A percentile compares a stretch with the other conserved stretches of the same genome.
phyloP scores from a whole-genome alignment of 2,329 filamentous ascomycete genomes.

The Ceratocystis huliohia region DNA sequence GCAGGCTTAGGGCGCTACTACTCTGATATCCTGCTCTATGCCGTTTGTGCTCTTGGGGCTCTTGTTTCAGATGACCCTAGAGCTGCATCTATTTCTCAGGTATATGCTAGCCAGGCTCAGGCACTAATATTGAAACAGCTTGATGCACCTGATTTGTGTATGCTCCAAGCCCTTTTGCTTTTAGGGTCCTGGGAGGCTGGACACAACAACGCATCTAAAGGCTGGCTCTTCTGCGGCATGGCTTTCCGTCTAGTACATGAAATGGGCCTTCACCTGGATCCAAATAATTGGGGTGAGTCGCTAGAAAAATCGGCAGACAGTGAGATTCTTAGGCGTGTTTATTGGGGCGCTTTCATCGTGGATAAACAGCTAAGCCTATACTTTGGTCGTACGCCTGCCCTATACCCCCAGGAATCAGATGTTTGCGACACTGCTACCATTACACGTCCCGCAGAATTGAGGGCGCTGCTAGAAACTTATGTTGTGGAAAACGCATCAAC shows the following conservation, averaged over 20 bases:
- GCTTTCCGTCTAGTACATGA: slow-evolving; percentile 39
- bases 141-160: slow-evolving; percentile 36
- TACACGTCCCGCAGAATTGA: slow-evolving; percentile 38
- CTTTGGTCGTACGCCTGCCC: slow-evolving; percentile 38
- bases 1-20: slow-evolving; percentile 36
- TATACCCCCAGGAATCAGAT: slow-evolving; percentile 38
- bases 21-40: slow-evolving; percentile 37
- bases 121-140: slow-evolving; percentile 34
- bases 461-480: slow-evolving; percentile 36
- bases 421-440: slow-evolving; percentile 37
- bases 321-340: slow-evolving; percentile 37
- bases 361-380: slow-evolving; percentile 41
- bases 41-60: slow-evolving; percentile 38
- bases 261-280: slow-evolving; percentile 41
- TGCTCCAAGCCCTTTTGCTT: slow-evolving; percentile 34
- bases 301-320: slow-evolving; percentile 32
- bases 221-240: slow-evolving; percentile 41
- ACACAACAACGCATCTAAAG: slow-evolving; percentile 36
- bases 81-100: slow-evolving; percentile 30
- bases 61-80: slow-evolving; percentile 32
- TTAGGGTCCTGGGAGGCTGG: slow-evolving; percentile 38
- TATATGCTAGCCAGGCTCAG: slow-evolving; percentile 36
- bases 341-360: slow-evolving; percentile 39
- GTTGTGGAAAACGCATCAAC: slow-evolving; percentile 34
- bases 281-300: slow-evolving; percentile 36